phyloP scores from a whole-genome alignment of 2,329 filamentous ascomycete genomes.

The Phaeosphaeriaceae sp. region DNA sequence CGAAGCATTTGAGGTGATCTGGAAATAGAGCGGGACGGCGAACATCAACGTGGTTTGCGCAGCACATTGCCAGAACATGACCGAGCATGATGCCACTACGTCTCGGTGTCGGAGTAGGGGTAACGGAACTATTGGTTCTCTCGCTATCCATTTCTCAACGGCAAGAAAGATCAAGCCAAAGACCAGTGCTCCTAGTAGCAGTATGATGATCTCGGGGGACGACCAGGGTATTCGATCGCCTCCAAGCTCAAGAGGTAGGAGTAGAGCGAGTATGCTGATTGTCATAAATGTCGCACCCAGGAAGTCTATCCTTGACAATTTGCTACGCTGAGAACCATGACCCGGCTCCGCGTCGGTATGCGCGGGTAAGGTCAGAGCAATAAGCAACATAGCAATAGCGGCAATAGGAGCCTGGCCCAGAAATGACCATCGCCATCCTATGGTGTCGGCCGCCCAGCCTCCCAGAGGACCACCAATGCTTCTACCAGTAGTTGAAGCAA shows the following conservation, averaged over 20 bases:
- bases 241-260: constrained; percentile 59
- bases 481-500: constrained; percentile 59
- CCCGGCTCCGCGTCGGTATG: constrained; percentile 3
- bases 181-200: constrained; percentile 41
- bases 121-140: constrained; percentile 68
- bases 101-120: constrained; percentile 61
- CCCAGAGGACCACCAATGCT: constrained; percentile 64
- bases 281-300: constrained; percentile 60
- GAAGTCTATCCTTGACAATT: constrained; percentile 66
- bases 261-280: constrained; percentile 53
- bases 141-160: constrained; percentile 54
- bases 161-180: constrained; percentile 34
- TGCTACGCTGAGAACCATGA: constrained; percentile 13
- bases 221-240: constrained; percentile 54
- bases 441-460: constrained; percentile 66
- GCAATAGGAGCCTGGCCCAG: constrained; percentile 65
- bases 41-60: constrained; percentile 72
- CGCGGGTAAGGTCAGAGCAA: constrained; percentile 40
- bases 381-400: constrained; percentile 58
- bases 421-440: constrained; percentile 75
- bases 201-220: constrained; percentile 39
- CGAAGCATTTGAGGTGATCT: constrained; percentile 66
- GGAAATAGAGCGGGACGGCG: constrained; percentile 73
- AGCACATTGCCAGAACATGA: constrained; percentile 61
- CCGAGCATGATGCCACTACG: constrained; percentile 62